phyloP scores from a whole-genome alignment of 345 rosid genomes.

The Stellera chamaejasme region DNA sequence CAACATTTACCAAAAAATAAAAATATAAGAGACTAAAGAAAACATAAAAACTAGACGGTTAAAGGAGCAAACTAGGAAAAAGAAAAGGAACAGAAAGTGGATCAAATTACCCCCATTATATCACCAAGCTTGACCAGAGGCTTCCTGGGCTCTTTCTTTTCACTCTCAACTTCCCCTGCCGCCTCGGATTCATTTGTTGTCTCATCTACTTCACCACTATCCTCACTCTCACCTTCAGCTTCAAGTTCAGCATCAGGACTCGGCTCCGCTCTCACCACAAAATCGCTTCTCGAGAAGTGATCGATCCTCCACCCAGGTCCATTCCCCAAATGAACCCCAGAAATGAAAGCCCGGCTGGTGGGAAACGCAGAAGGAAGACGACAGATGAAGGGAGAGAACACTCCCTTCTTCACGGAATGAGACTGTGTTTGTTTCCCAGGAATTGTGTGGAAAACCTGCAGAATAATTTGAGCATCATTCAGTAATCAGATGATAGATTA shows the following conservation, averaged over 20 bases:
- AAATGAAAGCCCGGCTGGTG: slow-evolving; percentile 16
- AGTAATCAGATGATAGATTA: background rate
- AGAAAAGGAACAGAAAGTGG: background rate
- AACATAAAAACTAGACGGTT: too few species aligned
- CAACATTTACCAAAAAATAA: too few species aligned
- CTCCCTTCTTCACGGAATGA: slow-evolving; percentile 26
- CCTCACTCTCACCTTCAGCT: slow-evolving; percentile 24
- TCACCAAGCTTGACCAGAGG: slow-evolving; percentile 58
- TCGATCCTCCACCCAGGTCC: slow-evolving; percentile 21
- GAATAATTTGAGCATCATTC: background rate
- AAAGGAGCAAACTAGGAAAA: background rate
- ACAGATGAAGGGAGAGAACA: slow-evolving; percentile 31
- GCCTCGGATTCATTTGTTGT: slow-evolving; percentile 19
- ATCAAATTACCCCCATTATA: slow-evolving; percentile 53
- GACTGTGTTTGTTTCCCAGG: slow-evolving; percentile 32
- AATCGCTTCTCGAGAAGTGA: slow-evolving; percentile 27
- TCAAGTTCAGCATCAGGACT: slow-evolving; percentile 29
- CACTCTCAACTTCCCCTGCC: slow-evolving; percentile 22
- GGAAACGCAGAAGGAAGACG: slow-evolving; percentile 21
- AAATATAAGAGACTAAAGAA: too few species aligned
- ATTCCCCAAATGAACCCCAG: slow-evolving; percentile 22
- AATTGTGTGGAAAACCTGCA: slow-evolving; percentile 41
- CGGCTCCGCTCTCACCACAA: slow-evolving; percentile 51
- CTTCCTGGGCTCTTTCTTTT: slow-evolving; percentile 40
- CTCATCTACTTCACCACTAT: slow-evolving; percentile 18